phyloP scores from a whole-genome alignment of 768 basidiomycete genomes.

The Ramaria rubella region DNA sequence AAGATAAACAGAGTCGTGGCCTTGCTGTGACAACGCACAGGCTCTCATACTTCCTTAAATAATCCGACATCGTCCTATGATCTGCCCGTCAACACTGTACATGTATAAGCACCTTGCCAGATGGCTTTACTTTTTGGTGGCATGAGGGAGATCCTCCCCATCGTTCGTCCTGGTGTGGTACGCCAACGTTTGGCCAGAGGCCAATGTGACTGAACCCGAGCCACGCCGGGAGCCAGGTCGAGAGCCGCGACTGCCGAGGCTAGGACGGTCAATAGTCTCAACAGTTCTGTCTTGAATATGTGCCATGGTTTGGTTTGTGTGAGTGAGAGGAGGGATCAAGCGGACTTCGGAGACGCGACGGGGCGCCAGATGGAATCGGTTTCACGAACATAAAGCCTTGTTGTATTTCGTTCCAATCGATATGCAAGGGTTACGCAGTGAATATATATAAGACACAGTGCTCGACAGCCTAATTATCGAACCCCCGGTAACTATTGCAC shows the following conservation, averaged over 20 bases:
- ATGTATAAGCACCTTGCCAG: not conserved
- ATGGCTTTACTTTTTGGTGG: conserved; percentile 83
- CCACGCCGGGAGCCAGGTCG: conserved; percentile 65
- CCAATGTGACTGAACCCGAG: conserved; percentile 65
- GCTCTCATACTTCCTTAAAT: conserved; percentile 84
- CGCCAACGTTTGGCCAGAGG: conserved; percentile 72
- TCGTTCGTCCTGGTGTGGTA: conserved; percentile 85
- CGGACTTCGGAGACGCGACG: not conserved
- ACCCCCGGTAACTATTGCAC: too few species aligned
- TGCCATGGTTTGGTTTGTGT: conserved; percentile 3
- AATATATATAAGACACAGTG: too few species aligned
- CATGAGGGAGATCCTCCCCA: conserved; percentile 85
- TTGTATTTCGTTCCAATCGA: too few species aligned
- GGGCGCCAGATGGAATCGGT: too few species aligned
- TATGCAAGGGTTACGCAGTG: too few species aligned
- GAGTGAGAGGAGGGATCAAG: not conserved
- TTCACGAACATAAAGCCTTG: too few species aligned
- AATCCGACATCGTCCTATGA: conserved; percentile 87
- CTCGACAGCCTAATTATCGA: too few species aligned
- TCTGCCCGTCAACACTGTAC: conserved; percentile 5
- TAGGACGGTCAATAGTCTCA: conserved; percentile 5
- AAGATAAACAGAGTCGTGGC: not conserved
- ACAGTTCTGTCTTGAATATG: conserved; percentile 9
- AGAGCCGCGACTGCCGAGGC: conserved; percentile 5
- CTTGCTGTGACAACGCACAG: conserved; percentile 44